phyloP scores from a whole-genome alignment of 2,329 filamentous ascomycete species.

The Colletotrichum aenigma region DNA sequence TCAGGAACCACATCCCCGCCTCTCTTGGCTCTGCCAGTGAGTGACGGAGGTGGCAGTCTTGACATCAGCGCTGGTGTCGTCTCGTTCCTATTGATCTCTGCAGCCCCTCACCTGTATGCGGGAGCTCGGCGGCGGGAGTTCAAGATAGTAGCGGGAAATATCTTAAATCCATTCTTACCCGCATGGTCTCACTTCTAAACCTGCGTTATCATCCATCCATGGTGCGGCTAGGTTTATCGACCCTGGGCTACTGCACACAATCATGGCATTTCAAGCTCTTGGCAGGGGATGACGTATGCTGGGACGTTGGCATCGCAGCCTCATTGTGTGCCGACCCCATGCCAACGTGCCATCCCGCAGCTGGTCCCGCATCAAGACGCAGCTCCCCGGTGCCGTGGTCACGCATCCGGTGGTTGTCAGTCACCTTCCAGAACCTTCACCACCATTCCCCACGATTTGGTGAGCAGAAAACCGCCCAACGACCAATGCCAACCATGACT shows the following conservation, averaged over 20 bases:
- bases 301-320: not conserved
- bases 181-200: not conserved
- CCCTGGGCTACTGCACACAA: not conserved
- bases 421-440: not conserved
- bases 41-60: not conserved
- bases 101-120: not conserved
- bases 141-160: not conserved
- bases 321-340: not conserved
- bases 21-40: not conserved
- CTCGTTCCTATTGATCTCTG: not conserved
- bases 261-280: not conserved
- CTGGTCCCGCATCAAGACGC: not conserved
- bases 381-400: not conserved
- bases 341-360: not conserved
- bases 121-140: not conserved
- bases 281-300: not conserved
- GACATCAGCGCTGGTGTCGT: not conserved
- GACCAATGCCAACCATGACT: not conserved
- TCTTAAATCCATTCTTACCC: not conserved
- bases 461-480: not conserved
- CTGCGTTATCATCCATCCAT: not conserved
- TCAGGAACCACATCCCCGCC: constrained; percentile 11
- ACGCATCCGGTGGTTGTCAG: not conserved
- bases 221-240: not conserved
- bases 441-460: not conserved